These are phyloP conservation scores for Penicillium ochrochloron DNA, from an alignment of 495 filamentous ascomycete species.

Conservation along the genomic window DNA sequence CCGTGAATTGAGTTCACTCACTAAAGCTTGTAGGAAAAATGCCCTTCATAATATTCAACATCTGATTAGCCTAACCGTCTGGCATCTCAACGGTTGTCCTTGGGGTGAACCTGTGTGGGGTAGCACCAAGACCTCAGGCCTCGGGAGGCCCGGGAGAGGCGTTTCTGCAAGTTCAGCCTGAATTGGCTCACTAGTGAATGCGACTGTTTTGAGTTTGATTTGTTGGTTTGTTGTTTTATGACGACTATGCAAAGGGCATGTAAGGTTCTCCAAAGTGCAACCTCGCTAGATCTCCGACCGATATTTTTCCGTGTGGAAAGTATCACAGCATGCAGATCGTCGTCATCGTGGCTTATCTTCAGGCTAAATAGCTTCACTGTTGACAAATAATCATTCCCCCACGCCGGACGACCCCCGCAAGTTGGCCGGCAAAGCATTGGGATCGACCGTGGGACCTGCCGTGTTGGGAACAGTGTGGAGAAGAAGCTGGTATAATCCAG, in stretches of 20 bases:
- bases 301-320: not conserved
- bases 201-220: not conserved
- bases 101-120: not conserved
- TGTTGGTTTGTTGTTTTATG: not conserved
- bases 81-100: not conserved
- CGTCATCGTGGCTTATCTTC: conserved; percentile 16
- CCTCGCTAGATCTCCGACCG: not conserved
- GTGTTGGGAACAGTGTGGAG: conserved; percentile 14
- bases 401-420: conserved; percentile 27
- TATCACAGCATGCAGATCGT: not conserved
- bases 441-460: conserved; percentile 36
- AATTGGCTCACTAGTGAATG: not conserved
- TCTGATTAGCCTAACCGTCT: not conserved
- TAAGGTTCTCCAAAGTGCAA: not conserved
- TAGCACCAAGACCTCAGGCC: not conserved
- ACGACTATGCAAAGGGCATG: not conserved
- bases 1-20: not conserved
- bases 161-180: conserved; percentile 7
- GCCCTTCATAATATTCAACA: not conserved
- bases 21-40: not conserved
- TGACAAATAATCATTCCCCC: not conserved
- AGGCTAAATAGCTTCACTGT: conserved; percentile 28
- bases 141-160: conserved; percentile 1
- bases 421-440: conserved; percentile 14
- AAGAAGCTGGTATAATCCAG: not conserved